Evolutionary conservation across 2,329 filamentous ascomycete species (phyloP).

Genomic region (Colletotrichum magnum): DNA sequence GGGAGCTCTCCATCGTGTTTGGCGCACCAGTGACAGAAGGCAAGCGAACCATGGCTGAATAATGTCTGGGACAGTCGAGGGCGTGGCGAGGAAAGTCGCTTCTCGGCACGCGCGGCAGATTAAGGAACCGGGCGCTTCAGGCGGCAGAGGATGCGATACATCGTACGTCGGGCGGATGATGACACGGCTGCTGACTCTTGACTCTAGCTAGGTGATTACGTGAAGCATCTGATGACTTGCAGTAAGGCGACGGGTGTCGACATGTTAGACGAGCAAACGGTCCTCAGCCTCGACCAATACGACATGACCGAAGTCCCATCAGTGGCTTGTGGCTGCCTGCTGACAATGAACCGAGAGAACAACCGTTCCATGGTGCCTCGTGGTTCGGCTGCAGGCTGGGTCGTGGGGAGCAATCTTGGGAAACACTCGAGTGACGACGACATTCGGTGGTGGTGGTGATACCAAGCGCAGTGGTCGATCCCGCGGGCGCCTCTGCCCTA

Average conservation of each 20-base stretch:
- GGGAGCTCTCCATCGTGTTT: background rate
- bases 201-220: slow-evolving; percentile 5
- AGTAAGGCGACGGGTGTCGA: slow-evolving; percentile 5
- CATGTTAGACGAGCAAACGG: background rate
- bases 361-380: slow-evolving; percentile 7
- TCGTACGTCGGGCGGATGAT: background rate
- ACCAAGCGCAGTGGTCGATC: slow-evolving; percentile 17
- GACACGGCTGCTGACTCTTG: background rate
- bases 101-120: background rate
- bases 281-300: slow-evolving; percentile 12
- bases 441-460: background rate
- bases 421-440: background rate
- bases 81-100: background rate
- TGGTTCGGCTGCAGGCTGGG: background rate
- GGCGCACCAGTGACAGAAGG: background rate
- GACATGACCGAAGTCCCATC: background rate
- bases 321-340: slow-evolving; percentile 8
- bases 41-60: slow-evolving; percentile 13
- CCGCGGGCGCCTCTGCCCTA: slow-evolving; percentile 10
- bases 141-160: slow-evolving; percentile 1
- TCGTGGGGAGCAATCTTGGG: background rate
- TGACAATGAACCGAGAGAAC: slow-evolving; percentile 12
- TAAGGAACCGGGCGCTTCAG: slow-evolving; percentile 9
- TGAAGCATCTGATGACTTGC: slow-evolving; percentile 22
- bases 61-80: background rate